Base-by-base conservation (phyloP, 2,329 filamentous ascomycete species). In the Drechslerella coelobrocha region DNA sequence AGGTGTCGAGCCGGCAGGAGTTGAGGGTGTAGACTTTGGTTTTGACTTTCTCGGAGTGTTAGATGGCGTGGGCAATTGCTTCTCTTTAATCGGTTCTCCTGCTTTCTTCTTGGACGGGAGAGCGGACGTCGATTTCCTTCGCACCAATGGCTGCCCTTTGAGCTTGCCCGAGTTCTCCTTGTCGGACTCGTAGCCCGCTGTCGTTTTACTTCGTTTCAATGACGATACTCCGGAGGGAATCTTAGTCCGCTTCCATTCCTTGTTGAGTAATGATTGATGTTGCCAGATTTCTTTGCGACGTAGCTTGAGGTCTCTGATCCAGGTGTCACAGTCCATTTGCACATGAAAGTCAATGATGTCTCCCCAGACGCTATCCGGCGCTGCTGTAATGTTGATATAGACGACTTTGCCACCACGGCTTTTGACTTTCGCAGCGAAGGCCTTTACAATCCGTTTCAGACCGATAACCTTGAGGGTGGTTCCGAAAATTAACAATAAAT, bases 311-410 rank as follows among this genome's bases (percentile, higher is more conserved):
- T 89, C 86, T 8, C 82, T 78, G 0, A 90, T 87, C 88, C 88
- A 91, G 2, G 85, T 85, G 74, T 91, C 88, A 68, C 88, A 90
- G 75, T 90, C 88, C 87, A 87, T 89, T 72, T 88, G 83, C 0
- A 91, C 83, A 85, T 88, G 90, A 72, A 87, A 89, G 78, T 91
- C 88, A 57, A 91, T 88, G 0, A 89, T 80, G 59, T 89, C 88
- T 0, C 87, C 85, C 88, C 88, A 91, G 0, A 83, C 84, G 75
- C 88, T 90, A 75, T 89, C 87, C 0, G 88, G 82, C 0, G 88
- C 88, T 75, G 88, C 88, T 1, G 88, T 89, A 21, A 87, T 84
- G 78, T 91, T 91, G 72, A 90, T 85, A 78, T 90, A 90, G 2
- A 90, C 81, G 0, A 91, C 88, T 60, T 85, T 88, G 61, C 88